Evolutionary conservation across 208 protist species (phyloP).

Genomic region (Plasmodiophora brassicae): DNA sequence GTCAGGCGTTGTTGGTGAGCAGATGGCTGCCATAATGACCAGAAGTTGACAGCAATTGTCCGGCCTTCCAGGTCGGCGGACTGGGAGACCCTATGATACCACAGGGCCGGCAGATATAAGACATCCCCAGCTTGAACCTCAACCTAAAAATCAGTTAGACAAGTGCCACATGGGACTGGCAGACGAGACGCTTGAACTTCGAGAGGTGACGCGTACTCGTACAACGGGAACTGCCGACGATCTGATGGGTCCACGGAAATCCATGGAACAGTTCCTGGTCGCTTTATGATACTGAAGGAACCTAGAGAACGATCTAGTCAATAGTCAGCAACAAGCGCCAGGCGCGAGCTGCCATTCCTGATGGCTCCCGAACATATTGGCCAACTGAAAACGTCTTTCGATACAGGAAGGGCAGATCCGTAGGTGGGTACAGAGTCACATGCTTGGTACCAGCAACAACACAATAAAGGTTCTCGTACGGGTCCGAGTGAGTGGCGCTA

Average conservation of each 20-base stretch:
- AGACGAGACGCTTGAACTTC: not conserved
- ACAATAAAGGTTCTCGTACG: constrained; percentile 61
- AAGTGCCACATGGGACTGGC: not conserved
- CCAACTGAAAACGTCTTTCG: constrained; percentile 24
- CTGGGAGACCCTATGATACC: constrained; percentile 57
- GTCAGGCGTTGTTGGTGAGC: too few relatives aligned
- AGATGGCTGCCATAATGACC: not conserved
- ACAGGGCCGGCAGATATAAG: constrained; percentile 57
- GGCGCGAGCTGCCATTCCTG: not conserved
- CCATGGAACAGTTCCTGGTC: not conserved
- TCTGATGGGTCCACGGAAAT: not conserved
- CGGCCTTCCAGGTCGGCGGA: constrained; percentile 37
- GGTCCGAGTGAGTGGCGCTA: constrained; percentile 56
- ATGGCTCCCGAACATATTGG: constrained; percentile 18
- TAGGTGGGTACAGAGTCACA: constrained; percentile 58
- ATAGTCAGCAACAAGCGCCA: not conserved
- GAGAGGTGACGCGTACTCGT: not conserved
- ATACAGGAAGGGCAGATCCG: constrained; percentile 55
- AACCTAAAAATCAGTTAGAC: not conserved
- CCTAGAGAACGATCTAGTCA: too few relatives aligned
- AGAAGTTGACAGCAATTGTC: constrained; percentile 52
- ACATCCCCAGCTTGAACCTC: constrained; percentile 52
- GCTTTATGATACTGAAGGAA: too few relatives aligned
- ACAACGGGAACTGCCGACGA: not conserved
- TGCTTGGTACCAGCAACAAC: constrained; percentile 53